Conservation (phyloP, 352 stramenopile genomes). For the Globisporangium echinulatum region DNA sequence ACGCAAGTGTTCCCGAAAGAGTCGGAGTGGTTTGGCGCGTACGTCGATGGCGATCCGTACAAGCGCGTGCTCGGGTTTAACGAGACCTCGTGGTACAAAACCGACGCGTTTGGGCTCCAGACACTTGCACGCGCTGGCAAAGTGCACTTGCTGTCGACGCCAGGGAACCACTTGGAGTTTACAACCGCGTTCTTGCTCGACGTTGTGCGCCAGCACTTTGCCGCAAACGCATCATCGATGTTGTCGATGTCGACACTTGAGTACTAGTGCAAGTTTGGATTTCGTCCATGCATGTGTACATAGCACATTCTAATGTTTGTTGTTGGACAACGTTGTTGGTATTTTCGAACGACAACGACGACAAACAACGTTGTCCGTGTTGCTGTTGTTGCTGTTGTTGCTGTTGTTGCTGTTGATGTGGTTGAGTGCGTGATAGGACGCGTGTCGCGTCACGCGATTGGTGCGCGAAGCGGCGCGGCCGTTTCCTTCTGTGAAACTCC, state of each 20-base stretch:
- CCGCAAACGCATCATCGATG: not conserved
- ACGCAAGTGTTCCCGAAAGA: slow-evolving; percentile 87
- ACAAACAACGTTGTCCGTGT: too few species aligned
- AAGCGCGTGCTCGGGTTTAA: slow-evolving; percentile 80
- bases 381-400: too few species aligned
- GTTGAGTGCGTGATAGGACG: too few species aligned
- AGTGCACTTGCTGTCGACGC: slow-evolving; percentile 85
- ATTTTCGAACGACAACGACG: too few species aligned
- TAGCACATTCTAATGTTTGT: too few species aligned
- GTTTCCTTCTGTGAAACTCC: too few species aligned
- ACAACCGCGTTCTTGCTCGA: slow-evolving; percentile 70
- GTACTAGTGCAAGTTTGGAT: not conserved
- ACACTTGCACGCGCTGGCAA: slow-evolving; percentile 84
- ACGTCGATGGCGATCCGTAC: slow-evolving; percentile 67
- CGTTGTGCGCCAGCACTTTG: slow-evolving; percentile 82
- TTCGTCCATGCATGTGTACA: too few species aligned
- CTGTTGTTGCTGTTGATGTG: too few species aligned
- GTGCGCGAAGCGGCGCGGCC: too few species aligned
- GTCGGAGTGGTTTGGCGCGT: slow-evolving; percentile 85
- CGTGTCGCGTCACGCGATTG: too few species aligned
- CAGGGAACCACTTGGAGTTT: slow-evolving; percentile 91
- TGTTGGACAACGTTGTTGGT: too few species aligned
- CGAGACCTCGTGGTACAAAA: slow-evolving; percentile 89
- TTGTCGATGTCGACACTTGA: not conserved
- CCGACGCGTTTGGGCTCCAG: slow-evolving; percentile 89